Conservation (phyloP, 2,329 filamentous ascomycete genomes). For the Aspergillus amoenus region DNA sequence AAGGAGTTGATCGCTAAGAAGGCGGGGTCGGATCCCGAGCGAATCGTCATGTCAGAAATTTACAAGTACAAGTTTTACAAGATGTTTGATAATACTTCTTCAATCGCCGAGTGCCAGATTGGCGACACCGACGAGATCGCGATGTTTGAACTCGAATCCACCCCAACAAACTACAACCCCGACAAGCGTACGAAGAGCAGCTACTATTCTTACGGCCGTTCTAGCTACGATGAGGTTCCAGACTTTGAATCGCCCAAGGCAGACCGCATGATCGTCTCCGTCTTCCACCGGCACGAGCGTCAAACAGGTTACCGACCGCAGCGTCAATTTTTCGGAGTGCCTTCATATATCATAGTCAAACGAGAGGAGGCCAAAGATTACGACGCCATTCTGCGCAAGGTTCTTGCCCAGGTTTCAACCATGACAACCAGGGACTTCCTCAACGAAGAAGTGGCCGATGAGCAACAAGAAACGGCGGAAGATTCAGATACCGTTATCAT, state of each 20-base stretch:
- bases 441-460: constrained; percentile 48
- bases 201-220: constrained; percentile 29
- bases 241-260: constrained; percentile 44
- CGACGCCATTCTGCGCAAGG: constrained; percentile 74
- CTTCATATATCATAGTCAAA: constrained; percentile 69
- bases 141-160: constrained; percentile 74
- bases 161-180: constrained; percentile 74
- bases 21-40: constrained; percentile 49
- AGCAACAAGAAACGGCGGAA: constrained; percentile 53
- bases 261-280: constrained; percentile 48
- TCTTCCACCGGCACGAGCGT: constrained; percentile 45
- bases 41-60: constrained; percentile 79
- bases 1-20: constrained; percentile 56
- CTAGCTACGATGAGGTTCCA: constrained; percentile 42
- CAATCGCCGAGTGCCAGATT: constrained; percentile 71
- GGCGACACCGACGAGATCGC: constrained; percentile 61
- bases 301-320: constrained; percentile 26
- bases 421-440: constrained; percentile 72
- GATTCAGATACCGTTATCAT: constrained; percentile 71
- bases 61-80: constrained; percentile 85
- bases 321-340: constrained; percentile 41
- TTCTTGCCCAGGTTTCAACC: constrained; percentile 72
- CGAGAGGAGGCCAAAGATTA: constrained; percentile 69
- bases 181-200: constrained; percentile 49
- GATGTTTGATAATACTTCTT: constrained; percentile 69